Conservation (phyloP, 2,329 filamentous ascomycete species). For the Calonectria pseudoturangicola region DNA sequence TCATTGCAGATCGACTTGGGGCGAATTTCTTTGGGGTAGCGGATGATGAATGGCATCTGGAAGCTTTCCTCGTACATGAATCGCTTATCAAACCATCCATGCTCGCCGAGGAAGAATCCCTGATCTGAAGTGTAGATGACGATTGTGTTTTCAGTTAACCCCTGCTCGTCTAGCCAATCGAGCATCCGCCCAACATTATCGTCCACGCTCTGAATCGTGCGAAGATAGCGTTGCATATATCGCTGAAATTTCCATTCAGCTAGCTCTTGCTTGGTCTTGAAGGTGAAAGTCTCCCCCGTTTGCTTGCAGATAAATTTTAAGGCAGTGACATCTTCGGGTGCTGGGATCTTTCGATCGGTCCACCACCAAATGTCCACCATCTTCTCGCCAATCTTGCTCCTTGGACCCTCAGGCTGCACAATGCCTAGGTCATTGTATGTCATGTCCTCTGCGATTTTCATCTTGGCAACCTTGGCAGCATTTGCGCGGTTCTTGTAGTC, state of each 20-base stretch:
- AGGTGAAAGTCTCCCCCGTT: constrained; percentile 66
- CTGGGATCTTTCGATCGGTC: constrained; percentile 54
- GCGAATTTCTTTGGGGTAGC: constrained; percentile 65
- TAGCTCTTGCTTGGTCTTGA: constrained; percentile 63
- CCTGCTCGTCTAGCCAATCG: constrained; percentile 64
- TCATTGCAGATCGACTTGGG: constrained; percentile 64
- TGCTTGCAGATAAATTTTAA: constrained; percentile 66
- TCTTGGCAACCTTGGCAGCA: constrained; percentile 69
- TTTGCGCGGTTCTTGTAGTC: constrained; percentile 72
- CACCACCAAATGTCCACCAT: constrained; percentile 50
- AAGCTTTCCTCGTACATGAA: constrained; percentile 76
- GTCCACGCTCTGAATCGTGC: constrained; percentile 70
- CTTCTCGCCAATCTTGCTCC: constrained; percentile 60
- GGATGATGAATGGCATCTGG: constrained; percentile 73
- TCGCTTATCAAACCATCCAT: constrained; percentile 75
- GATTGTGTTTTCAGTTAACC: constrained; percentile 66
- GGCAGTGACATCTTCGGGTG: constrained; percentile 40
- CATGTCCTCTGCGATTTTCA: constrained; percentile 69
- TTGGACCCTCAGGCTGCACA: constrained; percentile 68
- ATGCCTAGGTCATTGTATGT: constrained; percentile 71
- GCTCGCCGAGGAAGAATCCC: constrained; percentile 74
- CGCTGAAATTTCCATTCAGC: constrained; percentile 73
- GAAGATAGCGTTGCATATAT: constrained; percentile 74
- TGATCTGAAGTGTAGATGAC: constrained; percentile 73
- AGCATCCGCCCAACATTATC: constrained; percentile 71